Conservation (phyloP, 2,329 filamentous ascomycete species). For the Aspergillus brunneoviolaceus region DNA sequence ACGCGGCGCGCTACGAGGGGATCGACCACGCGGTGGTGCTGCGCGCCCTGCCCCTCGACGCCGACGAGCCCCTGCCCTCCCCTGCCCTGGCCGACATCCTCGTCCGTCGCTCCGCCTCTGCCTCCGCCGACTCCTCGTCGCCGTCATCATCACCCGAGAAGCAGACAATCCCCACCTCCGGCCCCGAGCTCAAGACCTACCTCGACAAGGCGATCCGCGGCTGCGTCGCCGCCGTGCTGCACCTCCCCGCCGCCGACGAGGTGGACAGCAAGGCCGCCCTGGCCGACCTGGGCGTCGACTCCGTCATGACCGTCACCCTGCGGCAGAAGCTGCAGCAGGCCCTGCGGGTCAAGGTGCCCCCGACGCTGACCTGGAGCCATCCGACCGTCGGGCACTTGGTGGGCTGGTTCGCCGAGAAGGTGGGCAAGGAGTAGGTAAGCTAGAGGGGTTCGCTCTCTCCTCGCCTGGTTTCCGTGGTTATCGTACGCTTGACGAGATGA, state of each 20-base stretch:
- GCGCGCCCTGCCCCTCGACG: conserved; percentile 32
- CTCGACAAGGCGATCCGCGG: conserved; percentile 29
- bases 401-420: neutral
- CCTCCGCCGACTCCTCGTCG: neutral
- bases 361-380: conserved; percentile 43
- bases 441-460: too few species aligned
- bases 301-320: conserved; percentile 42
- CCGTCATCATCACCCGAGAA: neutral
- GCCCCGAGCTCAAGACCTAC: neutral
- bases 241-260: conserved; percentile 28
- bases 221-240: conserved; percentile 36
- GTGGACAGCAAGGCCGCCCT: conserved; percentile 36
- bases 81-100: conserved; percentile 17
- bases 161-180: neutral
- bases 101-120: neutral
- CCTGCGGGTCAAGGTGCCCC: conserved; percentile 38
- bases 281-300: conserved; percentile 43
- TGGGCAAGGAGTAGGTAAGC: neutral
- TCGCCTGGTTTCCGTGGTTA: too few species aligned
- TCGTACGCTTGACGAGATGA: too few species aligned
- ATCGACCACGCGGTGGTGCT: conserved; percentile 41
- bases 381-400: conserved; percentile 43
- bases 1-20: conserved; percentile 36
- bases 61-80: conserved; percentile 27
- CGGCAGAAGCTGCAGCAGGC: conserved; percentile 36